These are phyloP conservation scores for Entomortierella chlamydospora DNA, from an alignment of 192 early-diverging fungal genomes.

Conservation along the genomic window DNA sequence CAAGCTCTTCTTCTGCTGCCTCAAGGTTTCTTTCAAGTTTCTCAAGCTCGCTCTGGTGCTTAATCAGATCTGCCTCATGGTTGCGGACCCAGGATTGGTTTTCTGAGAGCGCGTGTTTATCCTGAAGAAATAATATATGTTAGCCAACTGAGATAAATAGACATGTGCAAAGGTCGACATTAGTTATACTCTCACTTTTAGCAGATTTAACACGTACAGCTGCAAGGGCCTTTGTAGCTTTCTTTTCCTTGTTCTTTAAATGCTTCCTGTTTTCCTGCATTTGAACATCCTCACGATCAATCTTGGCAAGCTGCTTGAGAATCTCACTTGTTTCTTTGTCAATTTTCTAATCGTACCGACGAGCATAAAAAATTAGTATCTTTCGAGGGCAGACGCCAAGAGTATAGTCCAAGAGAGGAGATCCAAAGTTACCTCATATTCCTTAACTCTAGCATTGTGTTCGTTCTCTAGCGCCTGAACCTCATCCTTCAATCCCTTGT, in stretches of 20 bases:
- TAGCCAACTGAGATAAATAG: background rate
- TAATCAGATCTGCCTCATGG: conserved; percentile 71
- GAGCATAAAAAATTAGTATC: background rate
- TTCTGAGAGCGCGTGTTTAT: conserved; percentile 66
- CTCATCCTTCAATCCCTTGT: conserved; percentile 71
- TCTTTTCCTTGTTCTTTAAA: conserved; percentile 82
- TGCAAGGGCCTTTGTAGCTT: conserved; percentile 75
- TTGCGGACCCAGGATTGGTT: conserved; percentile 76
- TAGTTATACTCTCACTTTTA: no score
- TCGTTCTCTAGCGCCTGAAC: conserved; percentile 70
- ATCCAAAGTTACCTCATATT: conserved; percentile 62
- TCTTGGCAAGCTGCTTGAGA: conserved; percentile 68
- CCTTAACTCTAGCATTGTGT: conserved; percentile 65
- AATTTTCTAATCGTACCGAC: conserved; percentile 46
- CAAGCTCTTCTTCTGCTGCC: conserved; percentile 76
- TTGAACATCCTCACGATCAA: conserved; percentile 86
- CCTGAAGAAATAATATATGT: conserved; percentile 46
- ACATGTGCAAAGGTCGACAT: background rate
- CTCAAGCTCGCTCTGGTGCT: conserved; percentile 67
- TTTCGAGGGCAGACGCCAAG: background rate
- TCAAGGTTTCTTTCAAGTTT: conserved; percentile 72
- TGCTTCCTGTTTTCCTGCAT: conserved; percentile 89
- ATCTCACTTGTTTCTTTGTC: conserved; percentile 70
- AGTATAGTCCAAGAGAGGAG: background rate
- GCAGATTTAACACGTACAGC: conserved; percentile 52